Evolutionary conservation across 2,329 filamentous ascomycete genomes (phyloP).

Genomic region (Bisporella sp.): DNA sequence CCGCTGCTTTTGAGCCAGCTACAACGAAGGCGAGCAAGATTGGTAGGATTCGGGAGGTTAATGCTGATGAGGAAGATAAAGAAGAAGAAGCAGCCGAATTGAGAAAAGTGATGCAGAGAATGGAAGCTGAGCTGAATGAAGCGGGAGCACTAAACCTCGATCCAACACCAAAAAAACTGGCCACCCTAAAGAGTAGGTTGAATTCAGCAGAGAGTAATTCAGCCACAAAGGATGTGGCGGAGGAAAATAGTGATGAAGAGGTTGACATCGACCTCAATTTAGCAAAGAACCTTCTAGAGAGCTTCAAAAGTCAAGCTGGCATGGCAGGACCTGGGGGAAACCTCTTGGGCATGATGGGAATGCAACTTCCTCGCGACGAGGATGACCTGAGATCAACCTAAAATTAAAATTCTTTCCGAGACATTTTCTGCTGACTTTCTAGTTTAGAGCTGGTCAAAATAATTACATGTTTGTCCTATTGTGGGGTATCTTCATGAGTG

Average conservation of each 20-base stretch:
- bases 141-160: slow-evolving; percentile 59
- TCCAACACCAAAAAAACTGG: slow-evolving; percentile 26
- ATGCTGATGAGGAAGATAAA: slow-evolving; percentile 32
- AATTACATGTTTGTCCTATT: slow-evolving; percentile 7
- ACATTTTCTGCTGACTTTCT: too few relatives aligned
- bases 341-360: slow-evolving; percentile 77
- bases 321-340: slow-evolving; percentile 82
- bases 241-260: slow-evolving; percentile 46
- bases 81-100: slow-evolving; percentile 59
- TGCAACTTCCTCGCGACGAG: slow-evolving; percentile 75
- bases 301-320: slow-evolving; percentile 85
- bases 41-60: slow-evolving; percentile 18
- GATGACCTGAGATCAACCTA: slow-evolving; percentile 33
- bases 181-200: slow-evolving; percentile 23
- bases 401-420: slow-evolving; percentile 1
- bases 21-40: slow-evolving; percentile 4
- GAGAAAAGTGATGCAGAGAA: slow-evolving; percentile 55
- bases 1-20: slow-evolving; percentile 2
- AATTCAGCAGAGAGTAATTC: slow-evolving; percentile 14
- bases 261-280: slow-evolving; percentile 80
- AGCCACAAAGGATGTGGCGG: slow-evolving; percentile 20
- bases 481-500: slow-evolving; percentile 14
- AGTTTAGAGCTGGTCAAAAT: background rate
- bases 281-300: slow-evolving; percentile 84
- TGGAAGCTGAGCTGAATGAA: slow-evolving; percentile 66